Evolutionary conservation across 495 filamentous ascomycete species (phyloP).

Genomic region (Aspergillus bertholletiae): DNA sequence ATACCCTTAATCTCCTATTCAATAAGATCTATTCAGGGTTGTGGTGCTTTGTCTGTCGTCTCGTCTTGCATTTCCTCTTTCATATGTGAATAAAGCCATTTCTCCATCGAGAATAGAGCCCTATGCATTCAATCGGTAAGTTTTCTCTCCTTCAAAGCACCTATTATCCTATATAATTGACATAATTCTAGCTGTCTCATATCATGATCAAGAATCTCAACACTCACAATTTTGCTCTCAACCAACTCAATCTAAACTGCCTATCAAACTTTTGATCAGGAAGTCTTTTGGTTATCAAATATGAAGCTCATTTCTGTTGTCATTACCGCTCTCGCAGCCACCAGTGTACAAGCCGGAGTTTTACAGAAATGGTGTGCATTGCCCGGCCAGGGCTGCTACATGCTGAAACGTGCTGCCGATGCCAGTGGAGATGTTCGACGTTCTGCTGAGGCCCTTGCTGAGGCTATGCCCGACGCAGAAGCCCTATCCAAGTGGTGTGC

Average conservation of each 20-base stretch:
- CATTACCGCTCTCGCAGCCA: conserved; percentile 36
- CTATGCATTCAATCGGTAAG: not conserved
- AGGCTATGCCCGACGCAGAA: conserved; percentile 36
- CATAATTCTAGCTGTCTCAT: conserved; percentile 5
- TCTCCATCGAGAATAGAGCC: not conserved
- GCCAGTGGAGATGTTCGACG: conserved; percentile 40
- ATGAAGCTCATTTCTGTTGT: conserved; percentile 49
- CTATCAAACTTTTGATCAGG: no score
- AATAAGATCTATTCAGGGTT: not conserved
- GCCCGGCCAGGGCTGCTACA: conserved; percentile 30
- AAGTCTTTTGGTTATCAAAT: conserved; percentile 9
- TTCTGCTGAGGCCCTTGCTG: conserved; percentile 47
- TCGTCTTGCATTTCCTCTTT: not conserved
- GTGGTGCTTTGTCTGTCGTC: not conserved
- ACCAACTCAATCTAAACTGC: not conserved
- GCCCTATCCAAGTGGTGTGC: conserved; percentile 36
- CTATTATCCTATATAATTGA: conserved; percentile 2
- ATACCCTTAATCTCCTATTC: conserved; percentile 16
- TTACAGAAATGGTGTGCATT: conserved; percentile 32
- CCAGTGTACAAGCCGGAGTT: conserved; percentile 32
- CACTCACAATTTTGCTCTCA: conserved; percentile 1
- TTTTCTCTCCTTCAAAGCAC: not conserved
- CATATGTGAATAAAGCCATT: conserved; percentile 5
- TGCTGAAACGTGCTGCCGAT: conserved; percentile 32
- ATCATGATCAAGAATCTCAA: not conserved